A percentile compares a stretch with the other conserved stretches of the same genome.
phyloP scores from a whole-genome alignment of 208 protist genomes.

The Leishmania tropica region DNA sequence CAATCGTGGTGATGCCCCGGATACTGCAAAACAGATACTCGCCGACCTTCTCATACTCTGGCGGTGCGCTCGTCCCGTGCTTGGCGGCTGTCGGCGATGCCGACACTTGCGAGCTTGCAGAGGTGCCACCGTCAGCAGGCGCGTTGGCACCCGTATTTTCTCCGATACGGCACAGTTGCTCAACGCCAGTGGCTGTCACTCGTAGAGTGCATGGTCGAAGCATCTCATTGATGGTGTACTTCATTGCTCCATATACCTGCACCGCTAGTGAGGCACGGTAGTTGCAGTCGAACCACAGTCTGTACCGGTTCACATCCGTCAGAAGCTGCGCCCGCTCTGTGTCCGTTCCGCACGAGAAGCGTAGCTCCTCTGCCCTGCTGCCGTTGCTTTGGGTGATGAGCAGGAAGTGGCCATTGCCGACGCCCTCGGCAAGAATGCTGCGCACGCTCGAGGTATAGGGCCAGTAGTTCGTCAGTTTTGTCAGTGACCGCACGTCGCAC shows the following conservation, averaged over 20 bases:
- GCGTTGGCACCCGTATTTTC: background rate
- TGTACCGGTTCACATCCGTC: conserved; percentile 82
- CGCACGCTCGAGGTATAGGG: conserved; percentile 40
- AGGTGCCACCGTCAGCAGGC: background rate
- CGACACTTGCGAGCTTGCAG: background rate
- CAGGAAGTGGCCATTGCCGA: conserved; percentile 46
- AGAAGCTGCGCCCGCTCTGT: conserved; percentile 85
- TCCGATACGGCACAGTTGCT: conserved; percentile 32
- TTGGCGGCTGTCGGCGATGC: background rate
- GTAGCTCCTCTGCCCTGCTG: conserved; percentile 54
- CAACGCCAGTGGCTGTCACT: conserved; percentile 60
- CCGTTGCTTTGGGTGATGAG: conserved; percentile 44
- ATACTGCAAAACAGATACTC: conserved; percentile 89
- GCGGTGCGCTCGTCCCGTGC: background rate
- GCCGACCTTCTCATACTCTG: conserved; percentile 31
- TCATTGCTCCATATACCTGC: conserved; percentile 52
- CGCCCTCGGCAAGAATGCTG: conserved; percentile 45
- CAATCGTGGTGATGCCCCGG: conserved; percentile 55
- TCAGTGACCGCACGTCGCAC: conserved; percentile 69
- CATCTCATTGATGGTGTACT: conserved; percentile 59
- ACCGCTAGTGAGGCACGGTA: conserved; percentile 24
- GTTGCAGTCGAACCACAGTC: conserved; percentile 50
- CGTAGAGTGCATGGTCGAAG: conserved; percentile 45
- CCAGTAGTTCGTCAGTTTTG: conserved; percentile 87
- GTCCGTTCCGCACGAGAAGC: conserved; percentile 56